Conservation (phyloP, 1,284 basidiomycete genomes). For the Heterobasidion occidentale region DNA sequence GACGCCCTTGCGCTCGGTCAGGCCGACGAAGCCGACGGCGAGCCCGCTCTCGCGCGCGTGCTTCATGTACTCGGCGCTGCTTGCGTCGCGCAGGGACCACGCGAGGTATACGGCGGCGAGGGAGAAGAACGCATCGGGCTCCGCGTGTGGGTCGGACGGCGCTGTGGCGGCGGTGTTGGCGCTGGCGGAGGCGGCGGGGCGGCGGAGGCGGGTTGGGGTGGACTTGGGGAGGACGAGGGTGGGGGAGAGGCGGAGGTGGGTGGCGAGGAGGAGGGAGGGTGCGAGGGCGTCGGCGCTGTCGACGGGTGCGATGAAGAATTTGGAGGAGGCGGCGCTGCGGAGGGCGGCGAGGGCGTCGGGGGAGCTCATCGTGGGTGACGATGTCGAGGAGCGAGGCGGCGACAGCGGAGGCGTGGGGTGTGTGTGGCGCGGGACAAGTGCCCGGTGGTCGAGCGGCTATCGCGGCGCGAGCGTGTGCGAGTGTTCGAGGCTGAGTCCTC, state of each 20-base stretch:
- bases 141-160: constrained; percentile 23
- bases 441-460: too few species aligned
- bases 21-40: constrained; percentile 70
- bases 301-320: constrained; percentile 5
- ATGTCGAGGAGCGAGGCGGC: not conserved
- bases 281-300: constrained; percentile 32
- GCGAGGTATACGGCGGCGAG: constrained; percentile 77
- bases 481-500: too few species aligned
- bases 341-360: constrained; percentile 11
- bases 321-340: constrained; percentile 8
- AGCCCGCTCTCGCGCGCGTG: constrained; percentile 71
- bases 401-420: too few species aligned
- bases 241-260: constrained; percentile 56
- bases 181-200: constrained; percentile 30
- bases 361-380: not conserved
- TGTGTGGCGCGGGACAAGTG: too few species aligned
- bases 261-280: constrained; percentile 47
- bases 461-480: too few species aligned
- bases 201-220: constrained; percentile 66
- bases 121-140: constrained; percentile 61
- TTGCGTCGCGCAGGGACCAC: constrained; percentile 66
- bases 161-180: constrained; percentile 15
- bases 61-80: constrained; percentile 81
- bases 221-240: constrained; percentile 55
- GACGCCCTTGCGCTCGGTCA: constrained; percentile 78